Evolutionary conservation across 2,329 filamentous ascomycete species (phyloP).

Genomic region (Fusarium illudens): DNA sequence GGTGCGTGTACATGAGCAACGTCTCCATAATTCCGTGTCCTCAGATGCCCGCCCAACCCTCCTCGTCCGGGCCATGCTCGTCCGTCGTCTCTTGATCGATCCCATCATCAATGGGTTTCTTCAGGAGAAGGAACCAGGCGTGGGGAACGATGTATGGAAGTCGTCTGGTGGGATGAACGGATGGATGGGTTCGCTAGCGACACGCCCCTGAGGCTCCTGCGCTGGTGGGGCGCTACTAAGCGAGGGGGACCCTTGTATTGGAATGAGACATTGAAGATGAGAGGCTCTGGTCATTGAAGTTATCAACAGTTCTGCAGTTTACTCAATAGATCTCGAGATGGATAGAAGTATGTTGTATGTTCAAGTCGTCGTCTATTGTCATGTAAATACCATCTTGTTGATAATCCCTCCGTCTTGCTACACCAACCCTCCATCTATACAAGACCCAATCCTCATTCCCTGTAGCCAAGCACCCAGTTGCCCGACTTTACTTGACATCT

Average conservation of each 20-base stretch:
- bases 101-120: neutral
- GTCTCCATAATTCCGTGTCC: neutral
- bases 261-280: neutral
- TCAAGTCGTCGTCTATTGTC: neutral
- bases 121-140: neutral
- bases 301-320: neutral
- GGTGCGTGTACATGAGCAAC: conserved; percentile 4
- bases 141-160: neutral
- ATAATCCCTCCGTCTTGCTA: no score
- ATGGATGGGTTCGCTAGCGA: no score
- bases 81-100: neutral
- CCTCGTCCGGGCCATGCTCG: neutral
- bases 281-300: neutral
- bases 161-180: no score
- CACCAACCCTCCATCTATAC: no score
- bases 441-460: no score
- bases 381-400: neutral
- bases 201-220: neutral
- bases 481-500: neutral
- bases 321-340: neutral
- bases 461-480: neutral
- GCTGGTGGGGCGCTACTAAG: neutral
- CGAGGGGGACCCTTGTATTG: neutral
- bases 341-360: neutral
- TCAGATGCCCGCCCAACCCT: neutral